Evolutionary conservation across 331 rosid genomes (phyloP), one percentile per base, ranked within the genome.

Genomic region (Prunus yedoensis): DNA sequence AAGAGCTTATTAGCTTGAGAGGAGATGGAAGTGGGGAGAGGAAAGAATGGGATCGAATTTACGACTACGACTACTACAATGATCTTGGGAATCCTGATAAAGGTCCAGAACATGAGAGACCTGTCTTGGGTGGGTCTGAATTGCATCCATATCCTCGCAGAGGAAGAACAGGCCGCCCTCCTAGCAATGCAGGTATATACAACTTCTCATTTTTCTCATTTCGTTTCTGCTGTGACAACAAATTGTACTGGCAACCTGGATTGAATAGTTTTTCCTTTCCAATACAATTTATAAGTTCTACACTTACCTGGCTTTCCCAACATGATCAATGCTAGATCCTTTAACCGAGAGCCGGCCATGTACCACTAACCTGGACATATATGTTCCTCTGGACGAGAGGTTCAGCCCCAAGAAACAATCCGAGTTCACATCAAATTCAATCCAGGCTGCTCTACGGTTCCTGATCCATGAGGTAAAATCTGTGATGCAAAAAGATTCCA

Each of bases 61-160:
- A 92, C 25, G 91, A 88, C 28, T 92, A 85, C 52, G 96, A 88
- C 72, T 78, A 0, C 70, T 92, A 92, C 60, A 82, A 88, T 60
- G 87, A 87, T 54, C 85, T 89, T 64, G 87, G 87, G 9, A 81
- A 78, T 65, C 86, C 89, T 41, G 87, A 79, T 10, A 74, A 83
- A 64, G 87, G 90, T 54, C 68, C 66, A 15, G 78, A 88, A 2
- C 58, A 83, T 70, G 23, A 28, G 8, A 82, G 88, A 81, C 87
- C 87, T 30, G 66, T 79, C 27, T 74, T 89, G 27, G 96, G 93
- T n/a, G 90, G 85, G 3, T 81, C 86, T 5, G 63, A 28, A 49
- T 79, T 30, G 10, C 80, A 70, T 84, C 96, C 96, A 10, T 92
- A 89, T 87, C 97, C 97, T 50, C 93, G 97, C 1, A 78, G 91